A percentile compares a stretch with the other conserved stretches of the same genome.
Conservation (phyloP, 371 early-diverging fungal genomes). For the Apophysomyces elegans region DNA sequence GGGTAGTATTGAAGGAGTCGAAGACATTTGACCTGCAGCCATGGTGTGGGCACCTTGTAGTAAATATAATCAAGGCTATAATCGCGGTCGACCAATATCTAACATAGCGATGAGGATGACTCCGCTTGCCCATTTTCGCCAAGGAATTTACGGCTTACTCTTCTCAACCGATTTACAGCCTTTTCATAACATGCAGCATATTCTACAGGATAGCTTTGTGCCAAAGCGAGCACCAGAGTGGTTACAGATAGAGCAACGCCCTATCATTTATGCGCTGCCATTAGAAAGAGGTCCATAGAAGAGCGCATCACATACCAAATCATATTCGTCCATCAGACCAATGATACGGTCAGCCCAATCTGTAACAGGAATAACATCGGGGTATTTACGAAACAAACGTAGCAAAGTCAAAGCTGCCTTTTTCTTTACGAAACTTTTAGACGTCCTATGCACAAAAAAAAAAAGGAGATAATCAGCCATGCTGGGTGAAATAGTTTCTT, state of each 20-base stretch:
- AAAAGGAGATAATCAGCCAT: slow-evolving; percentile 27
- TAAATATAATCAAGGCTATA: slow-evolving; percentile 89
- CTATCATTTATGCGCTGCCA: slow-evolving; percentile 32
- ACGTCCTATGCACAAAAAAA: slow-evolving; percentile 49
- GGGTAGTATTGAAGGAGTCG: slow-evolving; percentile 95
- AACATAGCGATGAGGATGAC: slow-evolving; percentile 9
- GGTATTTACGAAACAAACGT: slow-evolving; percentile 87
- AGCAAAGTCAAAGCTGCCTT: slow-evolving; percentile 95
- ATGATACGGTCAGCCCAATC: slow-evolving; percentile 91
- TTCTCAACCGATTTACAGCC: slow-evolving; percentile 80
- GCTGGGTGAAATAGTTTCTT: slow-evolving; percentile 51
- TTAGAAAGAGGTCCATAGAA: neutral
- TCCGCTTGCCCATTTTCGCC: neutral
- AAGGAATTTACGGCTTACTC: slow-evolving; percentile 50
- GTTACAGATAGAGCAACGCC: slow-evolving; percentile 88
- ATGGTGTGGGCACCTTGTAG: slow-evolving; percentile 96
- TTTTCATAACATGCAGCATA: slow-evolving; percentile 75
- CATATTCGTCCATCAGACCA: slow-evolving; percentile 82
- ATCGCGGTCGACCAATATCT: slow-evolving; percentile 88
- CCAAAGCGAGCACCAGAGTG: slow-evolving; percentile 85
- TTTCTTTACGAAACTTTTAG: slow-evolving; percentile 89
- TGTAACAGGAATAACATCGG: slow-evolving; percentile 85
- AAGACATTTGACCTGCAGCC: slow-evolving; percentile 96
- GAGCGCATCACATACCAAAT: slow-evolving; percentile 62
- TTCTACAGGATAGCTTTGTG: slow-evolving; percentile 86